Evolutionary conservation across 352 stramenopile genomes (phyloP), one percentile per base, ranked within the genome.

Genomic region (Phytophthora sp.): DNA sequence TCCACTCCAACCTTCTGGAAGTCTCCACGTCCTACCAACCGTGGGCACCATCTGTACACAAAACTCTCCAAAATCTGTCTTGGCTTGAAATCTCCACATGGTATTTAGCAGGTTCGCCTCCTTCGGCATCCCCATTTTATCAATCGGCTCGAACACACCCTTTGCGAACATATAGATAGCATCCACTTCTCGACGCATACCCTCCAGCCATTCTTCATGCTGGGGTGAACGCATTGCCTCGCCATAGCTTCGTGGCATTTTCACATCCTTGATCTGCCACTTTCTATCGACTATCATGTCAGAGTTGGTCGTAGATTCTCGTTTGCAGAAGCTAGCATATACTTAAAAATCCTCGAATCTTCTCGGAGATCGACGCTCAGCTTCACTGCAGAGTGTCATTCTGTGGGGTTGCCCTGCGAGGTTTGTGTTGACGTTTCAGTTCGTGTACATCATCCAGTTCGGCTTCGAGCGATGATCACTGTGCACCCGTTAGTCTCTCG

Each of bases 111-210:
- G 13, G 4, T 59, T 38, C 2, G 29, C 39, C 12, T 26, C 51
- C 2, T 8, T 30, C 7, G 36, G 51, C 16, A 50, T 50, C 21
- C 41, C 23, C 3, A 2, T 11, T 20, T 59, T 36, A 12, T 29
- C 4, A 13, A 59, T 30, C 9, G 50, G 23, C 9, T 54, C 15
- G 2, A 38, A 39, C 15, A 65, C 57, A 5, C 57, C n/a, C 41
- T 65, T 65, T 18, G 9, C 8, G 30, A 65, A 65, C 29, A n/a
- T n/a, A n/a, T n/a, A n/a, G n/a, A 65, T 65, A 0, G 46, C 36
- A 1, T 45, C 15, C 4, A 65, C 9, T 46, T 65, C 57, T 24
- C 13, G 33, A 2, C 31, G 3, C 35, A 57, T 65, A 4, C 16
- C 39, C 33, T 35, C 41, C 11, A 47, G 15, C 41, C 41, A 47